Conservation (phyloP, 2,329 filamentous ascomycete genomes). For the Penicillium sp. region DNA sequence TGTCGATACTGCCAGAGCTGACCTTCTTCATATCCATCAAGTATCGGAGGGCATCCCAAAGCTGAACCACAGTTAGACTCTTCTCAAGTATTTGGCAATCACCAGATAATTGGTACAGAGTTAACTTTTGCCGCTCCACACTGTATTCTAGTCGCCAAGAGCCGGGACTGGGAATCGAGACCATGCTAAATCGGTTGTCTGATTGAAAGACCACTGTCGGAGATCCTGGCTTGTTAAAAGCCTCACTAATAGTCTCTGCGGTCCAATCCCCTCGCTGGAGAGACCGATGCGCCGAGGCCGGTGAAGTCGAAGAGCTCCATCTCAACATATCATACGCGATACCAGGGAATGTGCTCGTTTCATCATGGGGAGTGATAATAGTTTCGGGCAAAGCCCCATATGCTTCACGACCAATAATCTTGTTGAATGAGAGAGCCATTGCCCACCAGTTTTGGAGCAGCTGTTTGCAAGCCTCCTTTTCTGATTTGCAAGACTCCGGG, state of each 20-base stretch:
- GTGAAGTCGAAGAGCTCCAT: conserved; percentile 34
- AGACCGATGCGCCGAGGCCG: conserved; percentile 25
- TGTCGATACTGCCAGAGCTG: conserved; percentile 30
- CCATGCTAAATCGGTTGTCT: conserved; percentile 36
- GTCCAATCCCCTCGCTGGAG: conserved; percentile 24
- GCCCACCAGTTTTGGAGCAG: conserved; percentile 76
- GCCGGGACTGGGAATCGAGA: conserved; percentile 36
- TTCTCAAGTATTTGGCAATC: conserved; percentile 14
- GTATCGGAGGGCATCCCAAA: conserved; percentile 39
- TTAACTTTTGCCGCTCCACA: conserved; percentile 22
- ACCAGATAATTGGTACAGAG: conserved; percentile 21
- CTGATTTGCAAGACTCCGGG: conserved; percentile 83
- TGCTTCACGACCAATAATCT: conserved; percentile 26
- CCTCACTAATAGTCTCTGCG: conserved; percentile 36
- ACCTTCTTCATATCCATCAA: conserved; percentile 45
- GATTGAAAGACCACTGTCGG: conserved; percentile 48
- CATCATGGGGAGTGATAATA: conserved; percentile 19
- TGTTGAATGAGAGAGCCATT: conserved; percentile 63
- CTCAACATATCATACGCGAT: conserved; percentile 50
- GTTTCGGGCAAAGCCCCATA: conserved; percentile 19
- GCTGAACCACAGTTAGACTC: conserved; percentile 21
- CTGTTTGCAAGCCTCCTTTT: conserved; percentile 55
- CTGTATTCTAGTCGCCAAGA: conserved; percentile 42
- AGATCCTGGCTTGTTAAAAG: conserved; percentile 32
- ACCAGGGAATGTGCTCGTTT: conserved; percentile 26